Evolutionary conservation across 2,329 filamentous ascomycete species (phyloP), one percentile per base, ranked within the genome.

Genomic region (Dothidotthia symphoricarpi): DNA sequence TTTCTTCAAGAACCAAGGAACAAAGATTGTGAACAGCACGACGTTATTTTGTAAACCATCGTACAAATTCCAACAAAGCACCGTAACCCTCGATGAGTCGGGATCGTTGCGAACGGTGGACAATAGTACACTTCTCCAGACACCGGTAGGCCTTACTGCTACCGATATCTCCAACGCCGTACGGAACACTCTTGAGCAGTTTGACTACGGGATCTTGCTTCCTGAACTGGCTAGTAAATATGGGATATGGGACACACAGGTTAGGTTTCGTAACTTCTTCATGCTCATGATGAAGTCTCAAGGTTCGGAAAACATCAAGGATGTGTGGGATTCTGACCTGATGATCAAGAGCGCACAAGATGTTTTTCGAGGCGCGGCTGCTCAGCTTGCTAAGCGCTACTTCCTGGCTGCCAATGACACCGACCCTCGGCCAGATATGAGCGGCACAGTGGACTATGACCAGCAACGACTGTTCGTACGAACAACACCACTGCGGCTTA

Each of bases 31-130:
- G 10, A 40, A 34, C 19, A 40, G 25, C 31, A 31, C 31, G 4
- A 27, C 28, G 6, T 22, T 40, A 14, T 40, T 40, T 27, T 40
- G 37, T 14, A 35, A 35, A 16, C 37, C 37, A 6, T 35, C 31
- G 9, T 30, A 30, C 19, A 16, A 16, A 14, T 3, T 37, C n/a
- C n/a, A 8, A 8, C 9, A 16, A 9, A 28, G n/a, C 26, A 10
- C 26, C 9, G 26, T 28, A 8, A 28, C 26, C 13, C 6, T 28
- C 8, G 26, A 28, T 28, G 8, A 28, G 26, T 6, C 7, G n/a
- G n/a, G 26, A 8, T 8, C 26, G 7, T 10, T 28, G 9, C 8
- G 8, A 28, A 6, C 6, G 8, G 26, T 14, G 14, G 26, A 28
- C 9, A 28, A 28, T 13, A 14, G 26, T 28, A 28, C 26, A 28